phyloP scores from a whole-genome alignment of 768 basidiomycete genomes.

The Xerocomus spinulosus region DNA sequence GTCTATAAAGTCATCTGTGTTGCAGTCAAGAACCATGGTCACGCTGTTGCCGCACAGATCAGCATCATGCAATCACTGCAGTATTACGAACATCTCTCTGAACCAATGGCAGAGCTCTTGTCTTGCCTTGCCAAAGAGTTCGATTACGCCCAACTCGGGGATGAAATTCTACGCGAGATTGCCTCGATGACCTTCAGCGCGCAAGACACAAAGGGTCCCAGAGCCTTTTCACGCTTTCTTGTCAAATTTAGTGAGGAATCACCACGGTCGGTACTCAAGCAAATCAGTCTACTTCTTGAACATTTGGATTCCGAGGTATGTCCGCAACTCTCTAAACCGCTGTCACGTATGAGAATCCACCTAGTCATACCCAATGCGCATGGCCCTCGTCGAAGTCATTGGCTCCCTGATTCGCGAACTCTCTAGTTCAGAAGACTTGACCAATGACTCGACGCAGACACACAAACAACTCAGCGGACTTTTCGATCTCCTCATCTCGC shows the following conservation, averaged over 20 bases:
- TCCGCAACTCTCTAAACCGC: background rate
- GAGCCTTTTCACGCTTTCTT: constrained; percentile 82
- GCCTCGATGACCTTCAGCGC: constrained; percentile 70
- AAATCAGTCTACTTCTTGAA: constrained; percentile 75
- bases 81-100: constrained; percentile 91
- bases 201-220: constrained; percentile 83
- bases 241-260: constrained; percentile 73
- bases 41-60: constrained; percentile 80
- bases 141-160: constrained; percentile 83
- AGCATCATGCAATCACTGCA: constrained; percentile 88
- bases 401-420: constrained; percentile 83
- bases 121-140: constrained; percentile 76
- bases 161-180: constrained; percentile 88
- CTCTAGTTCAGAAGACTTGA: constrained; percentile 46
- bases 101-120: constrained; percentile 90
- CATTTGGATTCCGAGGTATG: constrained; percentile 91
- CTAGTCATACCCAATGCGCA: constrained; percentile 94
- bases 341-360: background rate
- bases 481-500: constrained; percentile 79
- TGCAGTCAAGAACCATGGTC: constrained; percentile 88
- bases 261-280: constrained; percentile 80
- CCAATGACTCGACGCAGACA: constrained; percentile 40
- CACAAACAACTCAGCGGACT: constrained; percentile 76
- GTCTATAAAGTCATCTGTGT: constrained; percentile 87
- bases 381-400: constrained; percentile 88